These are phyloP conservation scores for Hygrocybe coccinea DNA, from an alignment of 768 basidiomycete species.

Conservation along the genomic window DNA sequence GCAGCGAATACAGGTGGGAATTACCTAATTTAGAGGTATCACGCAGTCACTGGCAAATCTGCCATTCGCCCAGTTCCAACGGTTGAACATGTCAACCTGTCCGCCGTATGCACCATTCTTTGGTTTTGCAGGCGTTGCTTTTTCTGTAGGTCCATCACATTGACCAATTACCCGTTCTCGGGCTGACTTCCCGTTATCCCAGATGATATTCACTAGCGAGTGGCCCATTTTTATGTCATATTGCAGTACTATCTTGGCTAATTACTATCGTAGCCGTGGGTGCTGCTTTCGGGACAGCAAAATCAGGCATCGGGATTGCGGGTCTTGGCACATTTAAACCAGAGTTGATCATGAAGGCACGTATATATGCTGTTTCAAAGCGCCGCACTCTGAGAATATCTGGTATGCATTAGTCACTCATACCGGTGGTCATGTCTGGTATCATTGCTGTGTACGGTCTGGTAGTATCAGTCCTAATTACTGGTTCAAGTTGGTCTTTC, in stretches of 20 bases:
- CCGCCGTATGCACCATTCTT: conserved; percentile 97
- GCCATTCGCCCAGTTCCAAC: too few species aligned
- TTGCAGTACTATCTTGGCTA: neutral
- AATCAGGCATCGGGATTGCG: conserved; percentile 95
- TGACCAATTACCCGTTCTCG: neutral
- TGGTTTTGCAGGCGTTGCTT: conserved; percentile 94
- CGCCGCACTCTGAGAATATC: neutral
- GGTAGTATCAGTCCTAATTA: conserved; percentile 91
- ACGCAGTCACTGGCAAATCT: too few species aligned
- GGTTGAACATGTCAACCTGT: conserved; percentile 66
- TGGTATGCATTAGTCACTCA: conserved; percentile 60
- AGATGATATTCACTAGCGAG: conserved; percentile 98
- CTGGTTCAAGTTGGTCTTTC: conserved; percentile 47
- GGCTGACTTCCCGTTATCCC: neutral
- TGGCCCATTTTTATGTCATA: conserved; percentile 18
- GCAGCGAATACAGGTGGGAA: too few species aligned
- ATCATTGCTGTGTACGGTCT: conserved; percentile 97
- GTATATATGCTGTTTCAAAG: conserved; percentile 13
- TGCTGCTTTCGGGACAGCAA: conserved; percentile 94
- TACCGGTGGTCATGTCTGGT: conserved; percentile 97
- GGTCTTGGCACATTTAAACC: conserved; percentile 91
- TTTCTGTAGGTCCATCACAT: conserved; percentile 56
- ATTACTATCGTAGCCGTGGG: conserved; percentile 65
- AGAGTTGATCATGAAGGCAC: conserved; percentile 96
- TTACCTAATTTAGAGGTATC: too few species aligned